Base-by-base conservation (phyloP, 768 basidiomycete genomes). In the Sarcodon sp. region DNA sequence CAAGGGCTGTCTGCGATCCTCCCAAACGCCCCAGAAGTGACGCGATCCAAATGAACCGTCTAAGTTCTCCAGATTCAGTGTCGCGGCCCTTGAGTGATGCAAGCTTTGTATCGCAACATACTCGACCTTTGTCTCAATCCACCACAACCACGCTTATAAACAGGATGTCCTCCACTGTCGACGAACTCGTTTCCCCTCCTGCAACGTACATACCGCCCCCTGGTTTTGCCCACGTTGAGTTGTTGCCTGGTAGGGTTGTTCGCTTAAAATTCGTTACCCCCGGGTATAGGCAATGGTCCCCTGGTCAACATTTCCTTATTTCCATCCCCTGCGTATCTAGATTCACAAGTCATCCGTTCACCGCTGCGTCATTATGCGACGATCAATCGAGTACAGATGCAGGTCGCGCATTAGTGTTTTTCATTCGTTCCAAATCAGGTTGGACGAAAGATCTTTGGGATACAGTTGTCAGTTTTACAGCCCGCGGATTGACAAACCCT, bases 301-400 rank as follows among this genome's bases (percentile, higher is more conserved):
- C 86, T 2, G 87, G 86, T n/a, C 87, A 88, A 60, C 81, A 85
- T 60, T 77, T 87, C 55, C 68, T 83, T 18, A 67, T 89, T 51
- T 75, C 68, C 46, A 68, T 87, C 15, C 85, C 87, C 0, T 70
- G 71, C 32, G 66, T 89, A 27, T 79, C 79, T 3, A 66, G 63
- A 33, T 67, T 80, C 55, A 72, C 75, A 21, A 71, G 75, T 3
- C 86, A 88, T 55, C 86, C 86, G 2, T 88, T 87, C 61, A 87
- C 87, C 0, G 75, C 75, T 51, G 77, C 75, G 18, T 76, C 77
- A 33, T 65, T 79, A 31, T 78, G 73, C 53, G 77, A 81, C 48
- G 64, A 66, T 46, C 63, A 69, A 53, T 64, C 64, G 3, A 59
- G 58, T 6, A 61, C 64, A n/a, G 67, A 71, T 44, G 66, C 67